Evolutionary conservation across 306 rosid genomes (phyloP).

Genomic region (Trichosanthes cucumerina): DNA sequence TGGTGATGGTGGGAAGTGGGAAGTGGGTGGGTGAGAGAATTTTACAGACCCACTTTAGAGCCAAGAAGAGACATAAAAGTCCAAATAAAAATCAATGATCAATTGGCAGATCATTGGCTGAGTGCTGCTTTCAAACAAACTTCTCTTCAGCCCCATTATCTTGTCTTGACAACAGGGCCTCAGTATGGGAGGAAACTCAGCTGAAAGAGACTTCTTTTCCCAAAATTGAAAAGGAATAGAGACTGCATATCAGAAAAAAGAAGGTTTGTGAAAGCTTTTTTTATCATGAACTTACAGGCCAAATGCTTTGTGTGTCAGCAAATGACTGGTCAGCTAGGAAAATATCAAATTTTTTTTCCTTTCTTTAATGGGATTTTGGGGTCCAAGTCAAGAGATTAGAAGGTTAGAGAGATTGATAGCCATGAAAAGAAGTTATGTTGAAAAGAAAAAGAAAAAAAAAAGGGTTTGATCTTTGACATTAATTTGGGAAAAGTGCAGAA

Average conservation of each 20-base stretch:
- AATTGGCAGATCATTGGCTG: neutral
- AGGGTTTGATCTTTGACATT: neutral
- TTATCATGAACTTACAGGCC: neutral
- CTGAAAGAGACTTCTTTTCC: neutral
- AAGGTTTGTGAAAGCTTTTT: neutral
- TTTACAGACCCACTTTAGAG: neutral
- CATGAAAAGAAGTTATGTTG: slow-evolving; percentile 8
- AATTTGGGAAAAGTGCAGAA: slow-evolving; percentile 4
- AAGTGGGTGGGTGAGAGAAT: neutral
- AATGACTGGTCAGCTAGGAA: neutral
- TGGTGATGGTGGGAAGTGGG: neutral
- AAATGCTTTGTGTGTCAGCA: slow-evolving; percentile 3
- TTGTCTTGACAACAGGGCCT: neutral
- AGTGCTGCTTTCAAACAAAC: slow-evolving; percentile 12
- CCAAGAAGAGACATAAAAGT: neutral
- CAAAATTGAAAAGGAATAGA: neutral
- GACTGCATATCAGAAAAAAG: neutral
- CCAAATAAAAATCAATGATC: neutral
- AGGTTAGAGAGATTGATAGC: neutral
- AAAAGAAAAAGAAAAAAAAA: neutral
- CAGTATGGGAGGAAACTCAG: neutral
- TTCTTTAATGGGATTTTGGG: neutral
- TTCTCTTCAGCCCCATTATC: neutral
- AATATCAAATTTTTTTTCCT: neutral
- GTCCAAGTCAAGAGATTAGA: slow-evolving; percentile 1